These are phyloP conservation scores for Penicillium robsamsonii DNA, from an alignment of 495 filamentous ascomycete species.

Conservation along the genomic window DNA sequence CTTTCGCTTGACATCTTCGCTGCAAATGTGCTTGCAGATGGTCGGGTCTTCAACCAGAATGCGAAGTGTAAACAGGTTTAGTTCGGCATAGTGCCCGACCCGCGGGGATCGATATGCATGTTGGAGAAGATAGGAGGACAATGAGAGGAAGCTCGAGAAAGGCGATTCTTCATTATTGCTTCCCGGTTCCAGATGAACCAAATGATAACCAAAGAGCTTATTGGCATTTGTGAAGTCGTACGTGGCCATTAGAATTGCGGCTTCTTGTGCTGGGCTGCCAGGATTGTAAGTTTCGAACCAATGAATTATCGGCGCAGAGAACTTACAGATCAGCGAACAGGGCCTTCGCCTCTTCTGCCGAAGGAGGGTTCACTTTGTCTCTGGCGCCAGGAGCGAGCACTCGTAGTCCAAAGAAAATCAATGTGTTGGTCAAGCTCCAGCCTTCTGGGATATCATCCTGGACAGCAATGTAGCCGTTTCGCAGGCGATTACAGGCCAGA, in stretches of 20 bases:
- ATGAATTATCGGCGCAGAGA: not conserved
- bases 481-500: constrained; percentile 58
- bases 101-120: constrained; percentile 84
- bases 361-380: constrained; percentile 49
- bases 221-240: constrained; percentile 96
- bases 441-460: constrained; percentile 90
- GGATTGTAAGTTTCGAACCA: constrained; percentile 24
- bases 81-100: constrained; percentile 73
- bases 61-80: constrained; percentile 79
- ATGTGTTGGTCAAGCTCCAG: constrained; percentile 77
- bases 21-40: constrained; percentile 81
- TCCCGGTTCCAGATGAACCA: constrained; percentile 62
- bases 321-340: constrained; percentile 68
- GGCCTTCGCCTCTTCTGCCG: constrained; percentile 71
- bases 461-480: constrained; percentile 80
- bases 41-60: constrained; percentile 84
- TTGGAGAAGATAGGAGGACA: constrained; percentile 89
- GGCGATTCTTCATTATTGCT: constrained; percentile 70
- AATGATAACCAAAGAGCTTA: constrained; percentile 87
- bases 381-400: constrained; percentile 67
- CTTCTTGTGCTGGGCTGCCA: constrained; percentile 70
- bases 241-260: constrained; percentile 74
- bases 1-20: constrained; percentile 68
- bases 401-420: constrained; percentile 82
- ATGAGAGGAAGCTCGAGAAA: constrained; percentile 77